These are phyloP conservation scores for Phialophora chinensis DNA, from an alignment of 2,329 filamentous ascomycete genomes.

Conservation along the genomic window DNA sequence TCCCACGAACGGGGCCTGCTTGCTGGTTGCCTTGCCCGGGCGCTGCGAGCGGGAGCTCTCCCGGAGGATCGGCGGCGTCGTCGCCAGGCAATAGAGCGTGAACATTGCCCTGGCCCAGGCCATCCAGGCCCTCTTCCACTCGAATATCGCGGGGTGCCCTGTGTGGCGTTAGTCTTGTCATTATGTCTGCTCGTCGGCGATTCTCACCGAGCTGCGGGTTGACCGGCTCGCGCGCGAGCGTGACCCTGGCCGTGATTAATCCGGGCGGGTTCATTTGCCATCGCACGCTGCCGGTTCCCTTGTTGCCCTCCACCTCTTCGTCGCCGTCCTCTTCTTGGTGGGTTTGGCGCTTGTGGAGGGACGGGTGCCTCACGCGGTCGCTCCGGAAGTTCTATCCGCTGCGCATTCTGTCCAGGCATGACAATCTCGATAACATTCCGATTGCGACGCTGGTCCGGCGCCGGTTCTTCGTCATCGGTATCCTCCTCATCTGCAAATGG, in stretches of 20 bases:
- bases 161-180: slow-evolving; percentile 10
- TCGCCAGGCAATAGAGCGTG: slow-evolving; percentile 9
- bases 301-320: slow-evolving; percentile 30
- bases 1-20: slow-evolving; percentile 29
- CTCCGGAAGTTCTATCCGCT: slow-evolving; percentile 33
- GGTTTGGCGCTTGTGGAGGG: slow-evolving; percentile 32
- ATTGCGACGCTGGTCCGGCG: slow-evolving; percentile 46
- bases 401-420: slow-evolving; percentile 38
- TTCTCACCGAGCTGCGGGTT: slow-evolving; percentile 3
- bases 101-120: background rate
- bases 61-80: slow-evolving; percentile 9
- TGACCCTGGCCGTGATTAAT: slow-evolving; percentile 7
- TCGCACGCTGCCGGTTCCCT: slow-evolving; percentile 25
- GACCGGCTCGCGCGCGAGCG: slow-evolving; percentile 13
- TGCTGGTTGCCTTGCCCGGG: slow-evolving; percentile 38
- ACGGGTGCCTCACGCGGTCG: slow-evolving; percentile 18
- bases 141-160: slow-evolving; percentile 6
- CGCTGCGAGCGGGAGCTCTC: slow-evolving; percentile 29
- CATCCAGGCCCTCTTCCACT: slow-evolving; percentile 5
- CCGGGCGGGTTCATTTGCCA: slow-evolving; percentile 27
- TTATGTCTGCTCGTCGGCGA: background rate
- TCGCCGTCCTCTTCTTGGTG: slow-evolving; percentile 26
- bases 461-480: slow-evolving; percentile 44
- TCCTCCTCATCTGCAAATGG: slow-evolving; percentile 40
- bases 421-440: slow-evolving; percentile 42